These are phyloP conservation scores for Colletotrichum lini DNA, from an alignment of 2,329 filamentous ascomycete genomes.

Conservation along the genomic window DNA sequence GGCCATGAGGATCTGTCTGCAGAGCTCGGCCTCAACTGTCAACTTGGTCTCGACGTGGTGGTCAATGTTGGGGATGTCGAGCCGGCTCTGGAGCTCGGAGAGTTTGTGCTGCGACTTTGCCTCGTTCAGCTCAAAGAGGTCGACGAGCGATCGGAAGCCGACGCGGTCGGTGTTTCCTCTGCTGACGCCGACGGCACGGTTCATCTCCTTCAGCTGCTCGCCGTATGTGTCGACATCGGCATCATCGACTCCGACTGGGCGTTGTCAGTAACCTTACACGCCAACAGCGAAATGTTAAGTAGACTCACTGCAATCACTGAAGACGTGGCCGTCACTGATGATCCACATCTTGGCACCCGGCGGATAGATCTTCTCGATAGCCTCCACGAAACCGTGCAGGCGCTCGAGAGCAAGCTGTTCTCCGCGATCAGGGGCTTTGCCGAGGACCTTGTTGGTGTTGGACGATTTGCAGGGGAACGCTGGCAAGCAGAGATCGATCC, in stretches of 20 bases:
- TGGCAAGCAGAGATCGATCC: conserved; percentile 51
- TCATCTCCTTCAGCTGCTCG: conserved; percentile 54
- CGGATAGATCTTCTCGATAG: conserved; percentile 50
- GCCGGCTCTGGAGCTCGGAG: conserved; percentile 11
- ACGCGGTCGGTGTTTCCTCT: conserved; percentile 46
- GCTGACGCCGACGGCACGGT: conserved; percentile 46
- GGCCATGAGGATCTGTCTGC: conserved; percentile 52
- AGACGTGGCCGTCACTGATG: conserved; percentile 58
- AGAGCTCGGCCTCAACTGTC: conserved; percentile 49
- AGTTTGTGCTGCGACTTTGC: conserved; percentile 46
- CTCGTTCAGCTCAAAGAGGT: conserved; percentile 54
- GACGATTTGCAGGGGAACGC: conserved; percentile 59
- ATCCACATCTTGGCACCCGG: conserved; percentile 54
- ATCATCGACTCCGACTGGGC: conserved; percentile 59
- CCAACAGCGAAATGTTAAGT: too few species aligned
- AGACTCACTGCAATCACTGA: conserved; percentile 57
- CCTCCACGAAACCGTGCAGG: conserved; percentile 49
- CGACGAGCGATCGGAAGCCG: conserved; percentile 48
- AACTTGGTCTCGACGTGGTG: conserved; percentile 48
- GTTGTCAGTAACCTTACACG: neutral
- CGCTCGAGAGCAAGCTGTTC: conserved; percentile 52
- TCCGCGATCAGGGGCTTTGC: conserved; percentile 52
- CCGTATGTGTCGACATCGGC: conserved; percentile 57
- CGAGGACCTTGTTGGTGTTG: conserved; percentile 52
- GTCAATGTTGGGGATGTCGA: conserved; percentile 53